Base-by-base conservation (phyloP, 345 rosid species). In the Dimocarpus longan region DNA sequence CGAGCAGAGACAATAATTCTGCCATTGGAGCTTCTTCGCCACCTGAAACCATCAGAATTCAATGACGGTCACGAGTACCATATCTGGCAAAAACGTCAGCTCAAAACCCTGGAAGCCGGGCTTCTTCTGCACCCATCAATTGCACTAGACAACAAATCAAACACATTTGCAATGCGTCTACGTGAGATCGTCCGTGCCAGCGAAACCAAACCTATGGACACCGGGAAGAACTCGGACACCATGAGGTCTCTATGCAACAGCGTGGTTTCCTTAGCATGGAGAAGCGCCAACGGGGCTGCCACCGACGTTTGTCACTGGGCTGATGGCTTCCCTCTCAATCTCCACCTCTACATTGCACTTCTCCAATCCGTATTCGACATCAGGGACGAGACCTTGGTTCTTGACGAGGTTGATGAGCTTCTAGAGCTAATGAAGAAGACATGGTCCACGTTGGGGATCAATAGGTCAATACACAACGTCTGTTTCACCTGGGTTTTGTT, bases 231-330 rank as follows among this genome's bases (percentile, higher is more conserved):
- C 80, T 90, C 97, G 5, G 98, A 95, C 54, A 85, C 89, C 5
- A 89, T 89, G 91, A 78, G 91, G 82, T 80, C 90, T 70, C 86
- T 93, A 6, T 86, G 90, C 88, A 90, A 94, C 76, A 79, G 85
- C 3, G 91, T 92, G 3, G 93, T 91, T 39, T 88, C 99, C 19
- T 76, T 95, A 52, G 82, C 96, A 0, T 94, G 98, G 95, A 80
- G 98, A 46, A 86, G 92, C 73, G 43, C 84, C 68, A 86, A 85
- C 2, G 93, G 93, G 46, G 78, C 85, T n/a, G 87, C 93, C 0
- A 79, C 92, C 3, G 93, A 91, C 69, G 88, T 89, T n/a, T 95
- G 97, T 59, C 98, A 95, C 44, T 95, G 99, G 99, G 97, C 97
- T 1, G 97, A 95, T 50, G 98, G 98, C 5, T 95, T 82, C 79